Percentiles rank a stretch among this genome's conserved stretches.
Evolutionary conservation across 2,329 filamentous ascomycete species (phyloP).

Genomic region (Beauveria sp.): DNA sequence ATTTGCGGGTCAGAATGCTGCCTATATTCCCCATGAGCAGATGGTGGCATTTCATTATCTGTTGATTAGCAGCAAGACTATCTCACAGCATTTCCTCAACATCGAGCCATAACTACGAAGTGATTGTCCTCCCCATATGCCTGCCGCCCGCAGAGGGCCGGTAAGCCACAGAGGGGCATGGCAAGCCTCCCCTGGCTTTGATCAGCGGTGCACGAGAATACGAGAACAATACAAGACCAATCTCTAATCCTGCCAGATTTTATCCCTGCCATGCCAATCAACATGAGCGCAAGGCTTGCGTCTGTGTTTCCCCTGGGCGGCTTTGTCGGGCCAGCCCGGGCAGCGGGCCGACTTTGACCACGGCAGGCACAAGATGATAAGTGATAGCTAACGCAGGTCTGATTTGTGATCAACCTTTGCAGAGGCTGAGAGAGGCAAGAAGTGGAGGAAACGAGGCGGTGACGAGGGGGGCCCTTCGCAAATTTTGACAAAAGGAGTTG

Average conservation of each 20-base stretch:
- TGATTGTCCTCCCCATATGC: no score
- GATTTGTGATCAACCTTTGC: neutral
- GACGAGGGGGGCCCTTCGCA: neutral
- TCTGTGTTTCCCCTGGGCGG: neutral
- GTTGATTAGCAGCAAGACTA: no score
- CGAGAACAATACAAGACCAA: no score
- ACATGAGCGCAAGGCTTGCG: neutral
- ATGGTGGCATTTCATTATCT: no score
- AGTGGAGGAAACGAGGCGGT: neutral
- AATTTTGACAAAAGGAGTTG: neutral
- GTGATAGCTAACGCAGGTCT: neutral
- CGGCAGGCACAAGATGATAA: neutral
- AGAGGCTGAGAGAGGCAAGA: neutral
- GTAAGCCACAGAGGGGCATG: constrained; percentile 6
- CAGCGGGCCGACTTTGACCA: neutral
- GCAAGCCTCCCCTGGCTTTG: neutral
- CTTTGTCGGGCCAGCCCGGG: neutral
- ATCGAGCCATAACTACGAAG: no score
- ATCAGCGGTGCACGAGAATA: neutral
- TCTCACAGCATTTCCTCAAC: no score
- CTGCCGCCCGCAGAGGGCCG: neutral
- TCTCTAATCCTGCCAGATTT: no score
- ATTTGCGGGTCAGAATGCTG: no score
- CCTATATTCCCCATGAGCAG: no score
- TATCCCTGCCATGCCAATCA: no score